Evolutionary conservation across 257 asterid species (phyloP), one percentile per base, ranked within the genome.

Genomic region (Jacaranda mimosifolia): DNA sequence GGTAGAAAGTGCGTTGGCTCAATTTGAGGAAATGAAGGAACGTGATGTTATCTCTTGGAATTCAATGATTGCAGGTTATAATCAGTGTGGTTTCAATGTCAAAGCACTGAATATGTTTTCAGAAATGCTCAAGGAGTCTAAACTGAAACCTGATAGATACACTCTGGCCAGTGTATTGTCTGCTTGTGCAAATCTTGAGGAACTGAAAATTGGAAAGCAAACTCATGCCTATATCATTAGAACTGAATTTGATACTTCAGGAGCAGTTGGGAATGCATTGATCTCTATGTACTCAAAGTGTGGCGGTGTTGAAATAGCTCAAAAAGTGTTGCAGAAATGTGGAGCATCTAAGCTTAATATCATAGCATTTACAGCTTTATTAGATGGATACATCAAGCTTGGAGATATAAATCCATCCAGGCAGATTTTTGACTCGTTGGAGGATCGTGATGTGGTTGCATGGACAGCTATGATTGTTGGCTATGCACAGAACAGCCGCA

Each of bases 381-480:
- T 94, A 69, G 95, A 92, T 85, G 96, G 98, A 46, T 94, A 91
- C 9, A 63, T 88, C 73, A 94, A 94, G 88, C 84, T 86, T 65
- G 97, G 97, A 70, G 89, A 94, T 83, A 74, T 92, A 59, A 59
- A 74, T 84, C 91, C 98, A n/a, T 97, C 98, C 15, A 86, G 94
- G 85, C 60, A 83, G 84, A 91, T 94, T 38, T 94, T 94, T 63
- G 86, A 94, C 80, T 81, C 86, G 35, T 82, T 92, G 84, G 58
- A 63, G 40, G 85, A 88, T 48, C 91, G 91, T 35, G 98, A 94
- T 85, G 98, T 94, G 67, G 92, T 94, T 76, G 87, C 91, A 19
- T 94, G 97, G 94, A 94, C 98, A 1, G 98, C 97, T 46, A 92
- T 92, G 96, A 83, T 94, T 19, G 99, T 91, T 11, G 98, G 98